Base-by-base conservation (phyloP, 495 filamentous ascomycete species). In the Diplogelasinospora grovesii region DNA sequence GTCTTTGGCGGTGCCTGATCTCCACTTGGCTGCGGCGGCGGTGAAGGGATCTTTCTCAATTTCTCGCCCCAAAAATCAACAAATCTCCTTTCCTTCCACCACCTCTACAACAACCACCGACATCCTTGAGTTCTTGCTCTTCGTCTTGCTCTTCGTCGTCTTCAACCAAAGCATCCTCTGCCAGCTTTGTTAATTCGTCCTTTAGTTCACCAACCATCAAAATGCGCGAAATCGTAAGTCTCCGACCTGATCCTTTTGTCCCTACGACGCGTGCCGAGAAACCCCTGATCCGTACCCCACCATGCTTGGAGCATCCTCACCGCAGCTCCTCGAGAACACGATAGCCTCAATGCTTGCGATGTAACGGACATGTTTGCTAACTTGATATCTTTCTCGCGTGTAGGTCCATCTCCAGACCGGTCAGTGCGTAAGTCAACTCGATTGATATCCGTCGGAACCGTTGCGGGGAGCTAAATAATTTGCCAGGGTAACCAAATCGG, bases 361-460 rank as follows among this genome's bases (percentile, higher is more conserved):
- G 16, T 28, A n/a, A 14, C 22, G 22, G 14, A 13, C 36, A 27
- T 24, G n/a, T 18, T 52, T 54, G 56, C 61, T 70, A 56, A 71
- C 60, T 30, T 11, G 25, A 39, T 52, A 44, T 56, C 36, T 45
- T 52, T 51, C 34, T 50, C 19, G 52, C 5, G 25, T 47, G 70
- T 61, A 96, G 89, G 89, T 99, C 70, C 93, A 97, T 72, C 88
- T 98, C 57, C 93, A 99, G 72, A 97, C 92, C 73, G 92, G 93
- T 71, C 92, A 98, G 78, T 98, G 92, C 71, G 90, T 94, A 87
- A 81, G 86, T 83, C 33, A 15, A 44, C 29, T 28, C 48, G 3
- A 33, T 33, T 28, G 28, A 29, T 41, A 21, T n/a, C n/a, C 27
- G 13, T 18, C 13, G 26, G 35, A 9, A 21, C 36, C 21, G 39